Evolutionary conservation across 2,329 filamentous ascomycete genomes (phyloP), one percentile per base, ranked within the genome.

Genomic region (Fusarium pseudocircinatum): DNA sequence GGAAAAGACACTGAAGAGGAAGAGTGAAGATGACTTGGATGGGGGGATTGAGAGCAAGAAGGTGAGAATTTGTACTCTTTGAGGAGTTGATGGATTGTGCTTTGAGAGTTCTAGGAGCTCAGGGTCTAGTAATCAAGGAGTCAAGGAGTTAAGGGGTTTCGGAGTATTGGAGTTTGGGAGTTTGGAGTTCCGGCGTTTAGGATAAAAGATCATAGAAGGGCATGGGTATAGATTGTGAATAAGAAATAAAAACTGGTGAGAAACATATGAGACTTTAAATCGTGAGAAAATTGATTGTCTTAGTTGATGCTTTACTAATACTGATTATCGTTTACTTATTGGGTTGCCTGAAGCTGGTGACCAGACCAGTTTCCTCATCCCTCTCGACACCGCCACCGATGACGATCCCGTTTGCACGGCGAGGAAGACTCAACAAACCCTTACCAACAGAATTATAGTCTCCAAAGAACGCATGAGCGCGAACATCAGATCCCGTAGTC

Each of bases 401-500:
- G 1, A 84, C 82, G 14, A 87, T 66, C 0, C 88, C 87, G 26
- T 80, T 79, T 16, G 77, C 75, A 2, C 79, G 72, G 15, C 80
- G 80, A 5, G 77, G 77, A 22, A 87, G 72, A 8, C 67, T 71
- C 28, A 81, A 63, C 46, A 90, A 67, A 26, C 82, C 81, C 62
- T 81, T 81, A 5, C 79, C 77, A 2, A 90, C 85, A 14, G 74
- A 75, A 6, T 78, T 73, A 53, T 89, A 88, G 61, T 87, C 81
- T 4, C 89, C 89, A 66, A 90, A 87, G 79, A 90, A 91, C 9
- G 62, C 69, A 74, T 91, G 89, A 0, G 84, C 84, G 28, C 89
- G 83, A 4, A 82, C 79, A 34, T 80, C 78, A 6, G 73, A 76
- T 0, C 76, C 80, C 3, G 67, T 62, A 6, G 80, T 77, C 26